Evolutionary conservation across 2,329 filamentous ascomycete genomes (phyloP).

Genomic region (Arthrobotrys sinensis): DNA sequence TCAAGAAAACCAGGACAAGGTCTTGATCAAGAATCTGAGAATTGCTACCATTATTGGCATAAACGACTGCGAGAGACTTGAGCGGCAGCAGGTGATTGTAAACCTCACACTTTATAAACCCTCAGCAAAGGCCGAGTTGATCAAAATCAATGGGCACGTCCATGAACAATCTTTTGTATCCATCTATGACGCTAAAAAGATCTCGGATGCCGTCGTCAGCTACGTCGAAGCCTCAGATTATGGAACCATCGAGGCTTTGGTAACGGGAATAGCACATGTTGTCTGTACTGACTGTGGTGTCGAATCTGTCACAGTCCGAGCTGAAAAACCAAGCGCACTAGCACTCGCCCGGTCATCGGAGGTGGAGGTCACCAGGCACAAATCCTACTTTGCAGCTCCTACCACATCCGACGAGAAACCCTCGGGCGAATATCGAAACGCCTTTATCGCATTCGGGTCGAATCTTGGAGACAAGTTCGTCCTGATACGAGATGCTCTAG

Average conservation of each 20-base stretch:
- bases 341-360: conserved; percentile 70
- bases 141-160: conserved; percentile 67
- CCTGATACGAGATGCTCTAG: conserved; percentile 87
- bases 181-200: conserved; percentile 62
- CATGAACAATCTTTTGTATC: conserved; percentile 63
- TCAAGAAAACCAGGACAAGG: conserved; percentile 61
- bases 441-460: conserved; percentile 90
- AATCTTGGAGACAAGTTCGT: conserved; percentile 89
- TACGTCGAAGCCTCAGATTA: conserved; percentile 70
- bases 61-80: conserved; percentile 71
- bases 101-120: conserved; percentile 64
- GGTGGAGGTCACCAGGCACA: conserved; percentile 70
- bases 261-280: conserved; percentile 70
- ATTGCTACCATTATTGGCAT: conserved; percentile 69
- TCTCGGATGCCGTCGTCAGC: conserved; percentile 62
- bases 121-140: conserved; percentile 48
- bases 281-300: conserved; percentile 69
- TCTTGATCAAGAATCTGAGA: conserved; percentile 63
- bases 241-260: conserved; percentile 71
- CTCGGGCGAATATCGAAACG: conserved; percentile 66
- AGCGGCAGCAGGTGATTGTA: conserved; percentile 71
- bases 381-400: conserved; percentile 68
- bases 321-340: conserved; percentile 72
- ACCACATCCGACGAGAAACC: conserved; percentile 27
- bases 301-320: conserved; percentile 69